phyloP scores from a whole-genome alignment of 306 rosid genomes.

The Begonia peltatifolia region DNA sequence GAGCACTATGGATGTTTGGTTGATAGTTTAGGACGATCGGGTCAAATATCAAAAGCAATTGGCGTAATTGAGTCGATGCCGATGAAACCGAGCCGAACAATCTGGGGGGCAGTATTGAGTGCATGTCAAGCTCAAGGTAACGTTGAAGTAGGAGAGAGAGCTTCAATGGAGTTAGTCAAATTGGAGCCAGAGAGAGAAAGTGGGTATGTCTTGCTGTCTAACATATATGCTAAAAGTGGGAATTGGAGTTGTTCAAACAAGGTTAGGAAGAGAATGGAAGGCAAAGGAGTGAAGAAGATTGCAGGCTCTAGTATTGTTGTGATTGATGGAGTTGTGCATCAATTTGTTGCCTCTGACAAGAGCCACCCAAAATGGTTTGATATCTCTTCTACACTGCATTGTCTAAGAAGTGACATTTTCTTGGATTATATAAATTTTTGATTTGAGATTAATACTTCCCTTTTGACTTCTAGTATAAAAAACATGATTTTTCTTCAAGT shows the following conservation, averaged over 20 bases:
- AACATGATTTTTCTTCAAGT: too few species aligned
- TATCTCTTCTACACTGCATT: slow-evolving; percentile 15
- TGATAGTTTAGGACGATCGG: slow-evolving; percentile 35
- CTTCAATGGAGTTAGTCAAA: slow-evolving; percentile 25
- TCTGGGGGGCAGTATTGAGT: slow-evolving; percentile 41
- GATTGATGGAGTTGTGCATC: slow-evolving; percentile 26
- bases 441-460: too few species aligned
- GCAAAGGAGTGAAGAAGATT: slow-evolving; percentile 37
- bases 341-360: slow-evolving; percentile 28
- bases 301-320: slow-evolving; percentile 31
- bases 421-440: not conserved
- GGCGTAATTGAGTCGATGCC: slow-evolving; percentile 33
- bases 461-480: too few species aligned
- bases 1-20: slow-evolving; percentile 50
- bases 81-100: slow-evolving; percentile 28
- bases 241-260: slow-evolving; percentile 31
- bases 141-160: slow-evolving; percentile 31
- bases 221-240: slow-evolving; percentile 35
- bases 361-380: slow-evolving; percentile 35
- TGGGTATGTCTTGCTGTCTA: slow-evolving; percentile 38
- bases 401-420: slow-evolving; percentile 24
- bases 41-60: slow-evolving; percentile 27
- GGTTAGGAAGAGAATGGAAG: slow-evolving; percentile 33
- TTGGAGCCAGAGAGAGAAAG: slow-evolving; percentile 39
- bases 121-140: slow-evolving; percentile 37